phyloP scores from a whole-genome alignment of 345 rosid genomes.

The Geranium rotundifolium region DNA sequence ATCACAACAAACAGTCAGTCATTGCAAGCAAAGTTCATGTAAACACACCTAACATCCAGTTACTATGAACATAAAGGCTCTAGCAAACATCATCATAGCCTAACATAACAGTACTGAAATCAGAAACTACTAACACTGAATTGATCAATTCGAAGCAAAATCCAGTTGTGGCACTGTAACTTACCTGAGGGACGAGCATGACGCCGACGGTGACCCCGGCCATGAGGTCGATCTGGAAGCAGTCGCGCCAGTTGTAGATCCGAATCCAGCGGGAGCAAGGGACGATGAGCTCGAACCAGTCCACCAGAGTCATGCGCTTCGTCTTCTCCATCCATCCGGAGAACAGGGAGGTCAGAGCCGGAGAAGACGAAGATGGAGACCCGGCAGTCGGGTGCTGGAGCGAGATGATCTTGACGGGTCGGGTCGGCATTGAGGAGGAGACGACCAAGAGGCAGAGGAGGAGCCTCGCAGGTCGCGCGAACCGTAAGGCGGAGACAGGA shows the following conservation, averaged over 20 bases:
- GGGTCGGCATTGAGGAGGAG: conserved; percentile 30
- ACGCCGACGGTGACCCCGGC: conserved; percentile 89
- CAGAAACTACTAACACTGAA: not conserved
- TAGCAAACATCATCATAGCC: too few relatives aligned
- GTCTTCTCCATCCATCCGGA: conserved; percentile 33
- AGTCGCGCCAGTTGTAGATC: conserved; percentile 64
- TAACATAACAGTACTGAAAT: not conserved
- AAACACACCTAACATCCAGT: not conserved
- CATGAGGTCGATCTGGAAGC: conserved; percentile 77
- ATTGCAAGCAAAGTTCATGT: not conserved
- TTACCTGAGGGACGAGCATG: conserved; percentile 99
- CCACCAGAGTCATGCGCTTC: conserved; percentile 37
- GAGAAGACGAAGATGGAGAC: conserved; percentile 17
- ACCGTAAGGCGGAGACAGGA: too few relatives aligned
- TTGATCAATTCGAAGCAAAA: not conserved
- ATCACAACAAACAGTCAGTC: conserved; percentile 20
- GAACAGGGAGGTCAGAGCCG: conserved; percentile 17
- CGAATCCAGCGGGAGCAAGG: conserved; percentile 93
- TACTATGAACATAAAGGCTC: too few relatives aligned
- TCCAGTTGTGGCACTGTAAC: not conserved
- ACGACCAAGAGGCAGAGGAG: not conserved
- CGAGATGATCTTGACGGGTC: conserved; percentile 67
- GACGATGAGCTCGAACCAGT: conserved; percentile 51
- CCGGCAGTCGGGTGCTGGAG: conserved; percentile 56
- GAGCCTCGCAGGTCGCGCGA: conserved; percentile 20